Evolutionary conservation across 2,329 filamentous ascomycete genomes (phyloP).

Genomic region (Alternaria viburni): DNA sequence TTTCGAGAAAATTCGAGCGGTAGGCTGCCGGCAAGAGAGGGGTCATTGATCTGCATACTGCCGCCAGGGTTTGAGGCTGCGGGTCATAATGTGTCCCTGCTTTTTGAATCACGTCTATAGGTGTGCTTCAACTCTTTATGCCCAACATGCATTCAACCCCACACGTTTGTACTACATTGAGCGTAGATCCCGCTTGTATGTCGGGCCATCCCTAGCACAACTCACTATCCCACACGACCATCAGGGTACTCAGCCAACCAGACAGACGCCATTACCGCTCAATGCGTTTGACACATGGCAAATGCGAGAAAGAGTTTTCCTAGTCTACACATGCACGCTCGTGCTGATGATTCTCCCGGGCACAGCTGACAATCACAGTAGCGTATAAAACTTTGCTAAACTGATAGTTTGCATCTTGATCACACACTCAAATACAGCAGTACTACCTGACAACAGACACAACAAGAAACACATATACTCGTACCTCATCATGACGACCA

Average conservation of each 20-base stretch:
- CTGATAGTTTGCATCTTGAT: background rate
- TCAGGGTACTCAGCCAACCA: slow-evolving; percentile 39
- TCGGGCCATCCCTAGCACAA: slow-evolving; percentile 4
- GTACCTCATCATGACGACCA: background rate
- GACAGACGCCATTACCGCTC: slow-evolving; percentile 10
- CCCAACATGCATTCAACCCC: background rate
- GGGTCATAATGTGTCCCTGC: background rate
- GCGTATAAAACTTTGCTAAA: background rate
- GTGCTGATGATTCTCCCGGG: background rate
- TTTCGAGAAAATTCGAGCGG: background rate
- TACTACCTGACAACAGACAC: background rate
- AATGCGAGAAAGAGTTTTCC: slow-evolving; percentile 7
- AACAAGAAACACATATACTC: background rate
- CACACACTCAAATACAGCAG: background rate
- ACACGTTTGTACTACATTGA: background rate
- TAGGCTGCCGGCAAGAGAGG: background rate
- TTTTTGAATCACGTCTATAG: background rate
- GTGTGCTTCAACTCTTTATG: background rate
- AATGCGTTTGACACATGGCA: slow-evolving; percentile 2
- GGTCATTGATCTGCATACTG: background rate
- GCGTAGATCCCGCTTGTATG: slow-evolving; percentile 7
- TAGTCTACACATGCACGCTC: background rate
- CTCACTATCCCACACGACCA: slow-evolving; percentile 20
- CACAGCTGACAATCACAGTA: background rate
- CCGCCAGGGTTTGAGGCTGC: background rate